phyloP scores from a whole-genome alignment of 441 rosid species.

The Eruca vesicaria region DNA sequence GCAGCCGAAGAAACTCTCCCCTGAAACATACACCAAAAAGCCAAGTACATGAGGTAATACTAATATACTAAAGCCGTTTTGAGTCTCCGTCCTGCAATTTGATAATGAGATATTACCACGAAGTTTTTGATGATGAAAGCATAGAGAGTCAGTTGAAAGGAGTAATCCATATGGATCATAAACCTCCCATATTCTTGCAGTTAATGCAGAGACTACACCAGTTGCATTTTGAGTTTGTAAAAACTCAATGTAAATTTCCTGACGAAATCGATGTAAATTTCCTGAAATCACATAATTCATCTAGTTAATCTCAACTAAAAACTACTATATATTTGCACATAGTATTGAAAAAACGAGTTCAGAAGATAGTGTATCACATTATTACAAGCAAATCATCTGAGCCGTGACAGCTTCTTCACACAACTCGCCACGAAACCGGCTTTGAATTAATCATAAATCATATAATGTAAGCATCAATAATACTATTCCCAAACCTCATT shows the following conservation, averaged over 20 bases:
- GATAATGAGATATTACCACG: too few species aligned
- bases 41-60: slow-evolving; percentile 7
- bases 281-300: not conserved
- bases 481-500: not conserved
- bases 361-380: not conserved
- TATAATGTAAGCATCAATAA: slow-evolving; percentile 13
- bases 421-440: slow-evolving; percentile 20
- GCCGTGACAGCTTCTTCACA: slow-evolving; percentile 12
- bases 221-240: too few species aligned
- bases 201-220: too few species aligned
- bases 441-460: not conserved
- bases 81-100: too few species aligned
- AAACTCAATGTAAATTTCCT: not conserved
- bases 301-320: not conserved
- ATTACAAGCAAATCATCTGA: slow-evolving; percentile 21
- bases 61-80: too few species aligned
- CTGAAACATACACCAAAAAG: slow-evolving; percentile 38
- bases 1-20: slow-evolving; percentile 64
- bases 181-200: slow-evolving; percentile 62
- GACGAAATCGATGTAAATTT: not conserved
- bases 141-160: slow-evolving; percentile 49
- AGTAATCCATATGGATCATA: slow-evolving; percentile 49
- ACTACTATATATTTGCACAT: not conserved
- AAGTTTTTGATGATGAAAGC: slow-evolving; percentile 77
- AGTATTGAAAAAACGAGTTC: not conserved